Conservation (phyloP, 1,284 basidiomycete genomes). For the Singerocomus inundabilis region DNA sequence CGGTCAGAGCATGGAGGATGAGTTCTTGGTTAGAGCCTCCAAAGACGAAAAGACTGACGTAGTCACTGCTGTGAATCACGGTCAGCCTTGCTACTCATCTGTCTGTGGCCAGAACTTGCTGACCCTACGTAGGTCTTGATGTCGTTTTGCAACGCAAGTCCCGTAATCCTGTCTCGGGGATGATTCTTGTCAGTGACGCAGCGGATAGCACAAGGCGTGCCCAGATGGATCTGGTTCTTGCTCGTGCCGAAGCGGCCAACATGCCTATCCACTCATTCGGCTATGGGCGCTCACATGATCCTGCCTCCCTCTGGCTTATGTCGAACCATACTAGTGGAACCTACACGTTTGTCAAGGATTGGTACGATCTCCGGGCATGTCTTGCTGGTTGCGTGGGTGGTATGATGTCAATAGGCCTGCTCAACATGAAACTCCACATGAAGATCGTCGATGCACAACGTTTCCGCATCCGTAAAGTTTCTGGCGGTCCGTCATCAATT, state of each 20-base stretch:
- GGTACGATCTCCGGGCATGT: constrained; percentile 89
- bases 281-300: constrained; percentile 95
- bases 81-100: constrained; percentile 40
- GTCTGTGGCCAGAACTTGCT: neutral
- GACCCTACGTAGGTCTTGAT: constrained; percentile 66
- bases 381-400: constrained; percentile 91
- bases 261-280: constrained; percentile 96
- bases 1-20: constrained; percentile 49
- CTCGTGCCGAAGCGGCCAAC: constrained; percentile 92
- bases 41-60: constrained; percentile 93
- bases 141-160: constrained; percentile 90
- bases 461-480: constrained; percentile 89
- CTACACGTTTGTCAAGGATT: constrained; percentile 97
- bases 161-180: constrained; percentile 86
- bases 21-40: constrained; percentile 73
- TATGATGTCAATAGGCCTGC: constrained; percentile 88
- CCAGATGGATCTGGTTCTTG: constrained; percentile 98
- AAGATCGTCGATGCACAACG: constrained; percentile 80
- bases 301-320: constrained; percentile 97
- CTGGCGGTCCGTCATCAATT: constrained; percentile 80
- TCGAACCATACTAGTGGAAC: constrained; percentile 96
- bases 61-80: constrained; percentile 93
- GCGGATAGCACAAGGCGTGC: constrained; percentile 88
- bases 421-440: constrained; percentile 90
- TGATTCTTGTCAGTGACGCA: constrained; percentile 91